Evolutionary conservation across 1,284 basidiomycete genomes (phyloP), one percentile per base, ranked within the genome.

Genomic region (Omphalotus olearius): DNA sequence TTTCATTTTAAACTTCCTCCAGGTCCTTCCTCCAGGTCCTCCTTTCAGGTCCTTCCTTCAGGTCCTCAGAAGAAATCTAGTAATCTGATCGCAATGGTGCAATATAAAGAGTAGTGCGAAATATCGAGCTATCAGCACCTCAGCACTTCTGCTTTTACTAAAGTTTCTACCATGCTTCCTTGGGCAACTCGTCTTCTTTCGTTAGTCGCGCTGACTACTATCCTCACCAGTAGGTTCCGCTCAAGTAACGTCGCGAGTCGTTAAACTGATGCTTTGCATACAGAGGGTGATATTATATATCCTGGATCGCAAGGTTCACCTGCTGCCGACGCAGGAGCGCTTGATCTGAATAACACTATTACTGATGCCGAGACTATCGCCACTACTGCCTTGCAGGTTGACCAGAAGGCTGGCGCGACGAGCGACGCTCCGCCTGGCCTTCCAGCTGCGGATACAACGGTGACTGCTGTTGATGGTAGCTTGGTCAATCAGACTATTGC

Each of bases 381-480:
- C 0, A 56, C 65, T 20, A 73, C 72, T 4, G 65, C 58, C 17
- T 30, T 50, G 9, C 56, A 64, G 37, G 69, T 74, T 35, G 59
- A 71, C 58, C 72, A 74, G 60, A 73, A 74, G 55, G 53, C 61
- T 3, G 63, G 68, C 4, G 66, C 66, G 0, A 48, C 60, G 4
- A 53, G 56, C 28, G 63, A 65, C 42, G 57, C 64, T 10, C 60
- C 58, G 0, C 73, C 74, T 0, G 57, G 70, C 52, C 62, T 63
- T 9, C 64, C 69, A 17, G 62, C 69, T n/a, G 59, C 67, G 0
- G 58, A 61, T 6, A 73, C 71, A 0, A 53, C 57, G 1, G 62
- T 75, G 47, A 73, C 72, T 35, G 72, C 72, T 3, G 51, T 73
- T 35, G 73, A 75, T 56, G 73, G 73, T 7, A 47, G 61, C 40